Percentiles rank a stretch among this genome's conserved stretches.
Evolutionary conservation across 2,329 filamentous ascomycete genomes (phyloP).

Genomic region (Bipolaris bicolor): DNA sequence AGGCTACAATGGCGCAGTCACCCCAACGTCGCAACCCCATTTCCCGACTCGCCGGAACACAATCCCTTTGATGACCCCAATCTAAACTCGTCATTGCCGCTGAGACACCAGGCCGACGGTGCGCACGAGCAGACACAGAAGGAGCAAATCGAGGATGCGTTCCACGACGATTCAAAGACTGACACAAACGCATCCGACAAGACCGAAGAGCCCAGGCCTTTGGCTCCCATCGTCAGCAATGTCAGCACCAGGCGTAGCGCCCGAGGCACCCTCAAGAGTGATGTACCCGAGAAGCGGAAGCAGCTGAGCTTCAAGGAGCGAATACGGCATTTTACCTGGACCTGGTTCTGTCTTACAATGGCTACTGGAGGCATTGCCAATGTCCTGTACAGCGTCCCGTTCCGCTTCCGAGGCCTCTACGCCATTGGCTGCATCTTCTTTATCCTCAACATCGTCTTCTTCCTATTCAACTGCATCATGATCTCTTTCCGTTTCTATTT

Average conservation of each 20-base stretch:
- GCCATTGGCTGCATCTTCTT: conserved; percentile 57
- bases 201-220: conserved; percentile 1
- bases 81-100: conserved; percentile 3
- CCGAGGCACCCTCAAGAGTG: background rate
- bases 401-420: conserved; percentile 54
- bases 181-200: conserved; percentile 5
- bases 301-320: conserved; percentile 56
- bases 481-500: conserved; percentile 72
- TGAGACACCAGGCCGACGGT: background rate
- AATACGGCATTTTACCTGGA: conserved; percentile 73
- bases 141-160: conserved; percentile 7
- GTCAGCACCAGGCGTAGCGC: conserved; percentile 6
- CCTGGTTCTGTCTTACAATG: conserved; percentile 77
- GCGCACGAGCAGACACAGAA: conserved; percentile 3
- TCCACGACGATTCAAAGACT: background rate
- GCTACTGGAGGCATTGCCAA: conserved; percentile 66
- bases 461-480: conserved; percentile 72
- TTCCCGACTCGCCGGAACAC: conserved; percentile 8
- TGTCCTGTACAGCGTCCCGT: conserved; percentile 59
- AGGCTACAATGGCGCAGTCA: conserved; percentile 37
- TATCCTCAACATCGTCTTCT: conserved; percentile 61
- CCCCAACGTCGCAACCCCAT: conserved; percentile 24
- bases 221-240: conserved; percentile 3
- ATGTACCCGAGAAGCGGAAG: conserved; percentile 9
- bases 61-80: conserved; percentile 34